Conservation (phyloP, 352 stramenopile species). For the Globisporangium irregulare region DNA sequence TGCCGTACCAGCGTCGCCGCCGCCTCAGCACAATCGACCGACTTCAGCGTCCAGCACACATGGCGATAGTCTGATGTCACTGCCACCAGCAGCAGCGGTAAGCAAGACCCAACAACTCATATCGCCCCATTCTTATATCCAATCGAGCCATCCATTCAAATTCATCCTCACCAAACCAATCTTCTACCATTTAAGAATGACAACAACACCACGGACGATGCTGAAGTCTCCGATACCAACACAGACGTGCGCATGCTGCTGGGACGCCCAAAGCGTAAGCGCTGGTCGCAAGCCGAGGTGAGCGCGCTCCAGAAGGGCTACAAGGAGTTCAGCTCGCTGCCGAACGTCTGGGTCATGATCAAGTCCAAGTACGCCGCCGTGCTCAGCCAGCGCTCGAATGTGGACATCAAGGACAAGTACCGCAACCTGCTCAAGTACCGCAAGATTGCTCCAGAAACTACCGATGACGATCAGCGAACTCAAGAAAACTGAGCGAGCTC, state of each 20-base stretch:
- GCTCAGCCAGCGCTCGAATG: slow-evolving; percentile 54
- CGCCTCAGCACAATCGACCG: background rate
- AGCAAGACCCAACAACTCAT: background rate
- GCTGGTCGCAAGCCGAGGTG: slow-evolving; percentile 57
- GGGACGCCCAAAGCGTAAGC: slow-evolving; percentile 25
- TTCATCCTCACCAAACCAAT: background rate
- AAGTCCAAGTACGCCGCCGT: slow-evolving; percentile 48
- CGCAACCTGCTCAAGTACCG: slow-evolving; percentile 61
- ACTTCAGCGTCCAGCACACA: background rate
- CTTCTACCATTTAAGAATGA: background rate
- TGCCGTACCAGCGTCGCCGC: background rate
- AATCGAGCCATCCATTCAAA: background rate
- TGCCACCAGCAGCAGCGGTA: background rate
- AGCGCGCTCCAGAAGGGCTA: slow-evolving; percentile 58
- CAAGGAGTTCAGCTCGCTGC: slow-evolving; percentile 39
- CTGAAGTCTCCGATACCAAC: slow-evolving; percentile 5
- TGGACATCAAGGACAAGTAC: slow-evolving; percentile 86
- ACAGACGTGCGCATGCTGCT: slow-evolving; percentile 14
- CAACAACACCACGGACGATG: slow-evolving; percentile 12
- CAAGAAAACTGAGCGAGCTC: slow-evolving; percentile 1
- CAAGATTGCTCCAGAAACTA: slow-evolving; percentile 14
- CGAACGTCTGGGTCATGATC: slow-evolving; percentile 69
- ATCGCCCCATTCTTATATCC: background rate
- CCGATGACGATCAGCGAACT: background rate
- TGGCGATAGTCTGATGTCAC: background rate